Evolutionary conservation across 768 basidiomycete genomes (phyloP).

Genomic region (Xerocomellus intermedius): DNA sequence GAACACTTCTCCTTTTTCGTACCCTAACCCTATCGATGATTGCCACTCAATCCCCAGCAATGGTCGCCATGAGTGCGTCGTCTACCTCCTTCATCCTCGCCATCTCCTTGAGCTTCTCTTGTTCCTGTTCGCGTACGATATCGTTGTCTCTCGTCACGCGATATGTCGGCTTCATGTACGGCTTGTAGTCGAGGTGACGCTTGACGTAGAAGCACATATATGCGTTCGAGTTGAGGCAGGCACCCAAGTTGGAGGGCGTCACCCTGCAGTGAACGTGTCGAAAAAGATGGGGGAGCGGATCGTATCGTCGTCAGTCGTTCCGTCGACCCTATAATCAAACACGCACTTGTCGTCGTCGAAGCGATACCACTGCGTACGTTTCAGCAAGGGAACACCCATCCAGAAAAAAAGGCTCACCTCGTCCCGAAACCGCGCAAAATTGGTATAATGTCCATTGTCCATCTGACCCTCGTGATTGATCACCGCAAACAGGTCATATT

Average conservation of each 20-base stretch:
- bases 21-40: not conserved
- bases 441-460: constrained; percentile 94
- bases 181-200: constrained; percentile 81
- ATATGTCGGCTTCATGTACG: constrained; percentile 65
- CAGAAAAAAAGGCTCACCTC: constrained; percentile 55
- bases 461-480: constrained; percentile 94
- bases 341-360: constrained; percentile 92
- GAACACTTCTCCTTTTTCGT: not conserved
- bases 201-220: constrained; percentile 98
- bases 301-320: not conserved
- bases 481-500: constrained; percentile 90
- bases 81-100: constrained; percentile 61
- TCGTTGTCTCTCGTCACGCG: constrained; percentile 64
- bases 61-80: constrained; percentile 57
- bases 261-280: constrained; percentile 46
- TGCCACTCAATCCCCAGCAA: constrained; percentile 28
- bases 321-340: not conserved
- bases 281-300: not conserved
- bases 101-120: constrained; percentile 51
- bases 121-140: constrained; percentile 57
- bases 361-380: constrained; percentile 71
- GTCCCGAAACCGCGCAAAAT: constrained; percentile 79
- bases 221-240: constrained; percentile 69
- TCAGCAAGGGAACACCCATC: not conserved
- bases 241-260: constrained; percentile 62